A percentile compares a stretch with the other conserved stretches of the same genome.
Conservation (phyloP, 192 early-diverging fungal species). For the Umbelopsis sp. region DNA sequence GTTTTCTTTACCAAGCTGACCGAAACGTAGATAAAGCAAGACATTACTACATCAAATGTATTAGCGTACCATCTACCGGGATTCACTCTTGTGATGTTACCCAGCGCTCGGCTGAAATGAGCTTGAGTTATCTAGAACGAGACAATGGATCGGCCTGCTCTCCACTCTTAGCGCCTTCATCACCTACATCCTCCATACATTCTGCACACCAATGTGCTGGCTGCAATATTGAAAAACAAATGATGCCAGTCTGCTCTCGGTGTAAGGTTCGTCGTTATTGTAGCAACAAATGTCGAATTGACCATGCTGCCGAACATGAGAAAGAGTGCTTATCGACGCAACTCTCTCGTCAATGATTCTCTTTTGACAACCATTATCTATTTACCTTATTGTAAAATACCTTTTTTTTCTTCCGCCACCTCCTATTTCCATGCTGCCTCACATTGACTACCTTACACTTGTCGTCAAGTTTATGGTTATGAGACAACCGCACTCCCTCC, state of each 20-base stretch:
- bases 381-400: too few species aligned
- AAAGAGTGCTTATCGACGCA: neutral
- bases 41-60: constrained; percentile 35
- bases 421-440: too few species aligned
- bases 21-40: constrained; percentile 16
- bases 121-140: neutral
- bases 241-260: constrained; percentile 36
- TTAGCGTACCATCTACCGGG: constrained; percentile 17
- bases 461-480: too few species aligned
- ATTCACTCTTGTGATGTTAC: constrained; percentile 3
- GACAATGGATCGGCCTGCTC: neutral
- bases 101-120: neutral
- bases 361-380: neutral
- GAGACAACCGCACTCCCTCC: too few species aligned
- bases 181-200: constrained; percentile 11
- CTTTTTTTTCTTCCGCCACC: too few species aligned
- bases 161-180: neutral
- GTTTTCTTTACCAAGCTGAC: constrained; percentile 17
- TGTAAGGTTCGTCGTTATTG: constrained; percentile 34
- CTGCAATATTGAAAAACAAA: constrained; percentile 32
- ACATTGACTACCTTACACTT: too few species aligned
- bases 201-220: constrained; percentile 20
- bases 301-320: neutral
- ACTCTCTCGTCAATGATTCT: neutral
- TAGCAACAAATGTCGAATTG: constrained; percentile 18